Evolutionary conservation across 1,284 basidiomycete species (phyloP).

Genomic region (Golubevia sp.): DNA sequence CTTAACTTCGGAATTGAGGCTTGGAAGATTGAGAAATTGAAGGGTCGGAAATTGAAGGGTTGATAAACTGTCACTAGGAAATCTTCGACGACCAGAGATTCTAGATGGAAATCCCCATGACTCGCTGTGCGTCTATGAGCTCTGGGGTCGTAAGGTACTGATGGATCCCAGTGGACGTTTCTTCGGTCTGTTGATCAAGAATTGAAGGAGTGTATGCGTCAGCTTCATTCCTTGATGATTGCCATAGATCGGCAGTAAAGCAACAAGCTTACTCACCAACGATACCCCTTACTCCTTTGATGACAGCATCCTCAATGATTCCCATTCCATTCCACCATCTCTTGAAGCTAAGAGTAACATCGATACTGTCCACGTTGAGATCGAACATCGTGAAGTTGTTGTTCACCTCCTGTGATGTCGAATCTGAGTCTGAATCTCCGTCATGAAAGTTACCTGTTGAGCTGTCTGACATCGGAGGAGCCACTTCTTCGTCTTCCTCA

Average conservation of each 20-base stretch:
- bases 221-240: not conserved
- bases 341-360: conserved; percentile 90
- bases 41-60: conserved; percentile 84
- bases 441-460: conserved; percentile 33
- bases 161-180: conserved; percentile 84
- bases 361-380: conserved; percentile 75
- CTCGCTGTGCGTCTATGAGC: conserved; percentile 75
- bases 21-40: conserved; percentile 89
- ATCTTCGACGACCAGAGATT: conserved; percentile 86
- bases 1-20: conserved; percentile 84
- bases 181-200: conserved; percentile 72
- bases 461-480: conserved; percentile 40
- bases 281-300: conserved; percentile 92
- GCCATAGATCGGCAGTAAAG: conserved; percentile 1
- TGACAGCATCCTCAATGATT: conserved; percentile 82
- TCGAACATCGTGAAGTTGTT: conserved; percentile 61
- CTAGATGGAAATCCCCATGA: conserved; percentile 89
- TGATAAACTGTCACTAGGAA: conserved; percentile 93
- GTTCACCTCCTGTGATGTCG: conserved; percentile 13
- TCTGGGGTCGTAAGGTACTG: conserved; percentile 76
- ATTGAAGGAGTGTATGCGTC: not conserved
- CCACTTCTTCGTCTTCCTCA: conserved; percentile 48
- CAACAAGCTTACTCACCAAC: conserved; percentile 70
- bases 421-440: conserved; percentile 23
- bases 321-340: conserved; percentile 97